phyloP scores from a whole-genome alignment of 2,329 filamentous ascomycete genomes.

The Cryphonectria japonica region DNA sequence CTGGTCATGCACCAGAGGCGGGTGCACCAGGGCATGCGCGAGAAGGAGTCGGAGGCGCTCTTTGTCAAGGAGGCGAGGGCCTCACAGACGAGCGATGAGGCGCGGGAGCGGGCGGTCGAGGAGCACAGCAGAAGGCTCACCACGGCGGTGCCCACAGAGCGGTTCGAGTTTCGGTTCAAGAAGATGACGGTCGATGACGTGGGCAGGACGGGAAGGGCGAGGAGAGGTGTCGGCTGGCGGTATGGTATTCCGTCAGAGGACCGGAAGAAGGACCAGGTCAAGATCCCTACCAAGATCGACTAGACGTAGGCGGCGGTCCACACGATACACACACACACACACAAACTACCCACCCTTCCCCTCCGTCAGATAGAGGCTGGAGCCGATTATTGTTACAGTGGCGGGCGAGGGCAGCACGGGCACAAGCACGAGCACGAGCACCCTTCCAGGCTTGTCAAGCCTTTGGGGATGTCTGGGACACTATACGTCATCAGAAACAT shows the following conservation, averaged over 20 bases:
- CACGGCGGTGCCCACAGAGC: slow-evolving; percentile 51
- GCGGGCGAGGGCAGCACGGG: no score
- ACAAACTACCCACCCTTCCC: neutral
- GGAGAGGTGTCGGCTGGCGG: slow-evolving; percentile 60
- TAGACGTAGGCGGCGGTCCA: slow-evolving; percentile 9
- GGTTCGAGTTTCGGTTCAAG: slow-evolving; percentile 67
- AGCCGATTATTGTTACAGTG: neutral
- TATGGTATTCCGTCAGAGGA: slow-evolving; percentile 68
- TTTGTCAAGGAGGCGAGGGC: slow-evolving; percentile 46
- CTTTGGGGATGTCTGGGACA: neutral
- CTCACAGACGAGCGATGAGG: slow-evolving; percentile 49
- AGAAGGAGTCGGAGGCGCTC: slow-evolving; percentile 42
- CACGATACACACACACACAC: neutral
- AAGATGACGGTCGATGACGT: slow-evolving; percentile 61
- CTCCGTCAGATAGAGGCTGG: neutral
- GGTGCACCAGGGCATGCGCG: slow-evolving; percentile 42
- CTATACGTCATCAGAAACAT: neutral
- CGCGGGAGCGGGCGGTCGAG: slow-evolving; percentile 41
- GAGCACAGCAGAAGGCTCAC: slow-evolving; percentile 45
- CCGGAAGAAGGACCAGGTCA: slow-evolving; percentile 65
- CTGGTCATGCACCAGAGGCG: slow-evolving; percentile 61
- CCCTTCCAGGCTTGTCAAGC: no score
- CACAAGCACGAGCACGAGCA: neutral
- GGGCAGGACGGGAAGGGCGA: slow-evolving; percentile 56
- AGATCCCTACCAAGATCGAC: slow-evolving; percentile 67